Percentiles rank a stretch among this genome's conserved stretches.
These are phyloP conservation scores for Verticillium zaregamsianum DNA, from an alignment of 2,329 filamentous ascomycete species.

Conservation along the genomic window DNA sequence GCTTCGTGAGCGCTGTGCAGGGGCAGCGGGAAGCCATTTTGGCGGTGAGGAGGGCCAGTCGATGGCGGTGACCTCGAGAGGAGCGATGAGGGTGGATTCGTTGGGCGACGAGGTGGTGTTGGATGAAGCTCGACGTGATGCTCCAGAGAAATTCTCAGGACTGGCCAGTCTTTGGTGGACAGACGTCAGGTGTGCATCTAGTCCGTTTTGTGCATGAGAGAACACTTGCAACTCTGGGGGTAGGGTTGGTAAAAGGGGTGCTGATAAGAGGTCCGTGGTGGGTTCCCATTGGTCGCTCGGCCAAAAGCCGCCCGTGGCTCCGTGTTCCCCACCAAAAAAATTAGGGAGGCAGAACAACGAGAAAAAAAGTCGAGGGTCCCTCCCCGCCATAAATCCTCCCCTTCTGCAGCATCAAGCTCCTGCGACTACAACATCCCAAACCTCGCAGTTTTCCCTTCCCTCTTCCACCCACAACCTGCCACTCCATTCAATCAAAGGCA, in stretches of 20 bases:
- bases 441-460: background rate
- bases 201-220: background rate
- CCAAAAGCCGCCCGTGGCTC: constrained; percentile 3
- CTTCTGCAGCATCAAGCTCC: constrained; percentile 5
- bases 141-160: constrained; percentile 14
- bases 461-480: constrained; percentile 8
- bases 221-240: background rate
- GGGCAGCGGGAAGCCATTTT: constrained; percentile 12
- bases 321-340: constrained; percentile 13
- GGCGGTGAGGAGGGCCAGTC: constrained; percentile 3
- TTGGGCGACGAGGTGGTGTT: background rate
- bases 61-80: constrained; percentile 1
- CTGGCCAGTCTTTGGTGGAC: background rate
- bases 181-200: background rate
- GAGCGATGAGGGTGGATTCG: background rate
- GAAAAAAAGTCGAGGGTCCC: constrained; percentile 8
- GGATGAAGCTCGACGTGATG: constrained; percentile 5
- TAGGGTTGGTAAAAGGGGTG: background rate
- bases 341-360: constrained; percentile 7
- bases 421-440: background rate
- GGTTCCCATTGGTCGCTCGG: constrained; percentile 9
- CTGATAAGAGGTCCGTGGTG: background rate
- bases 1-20: constrained; percentile 10
- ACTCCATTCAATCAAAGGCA: constrained; percentile 8
- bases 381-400: constrained; percentile 12